Evolutionary conservation across 2,329 filamentous ascomycete genomes (phyloP).

Genomic region (Colletotrichum filicis): DNA sequence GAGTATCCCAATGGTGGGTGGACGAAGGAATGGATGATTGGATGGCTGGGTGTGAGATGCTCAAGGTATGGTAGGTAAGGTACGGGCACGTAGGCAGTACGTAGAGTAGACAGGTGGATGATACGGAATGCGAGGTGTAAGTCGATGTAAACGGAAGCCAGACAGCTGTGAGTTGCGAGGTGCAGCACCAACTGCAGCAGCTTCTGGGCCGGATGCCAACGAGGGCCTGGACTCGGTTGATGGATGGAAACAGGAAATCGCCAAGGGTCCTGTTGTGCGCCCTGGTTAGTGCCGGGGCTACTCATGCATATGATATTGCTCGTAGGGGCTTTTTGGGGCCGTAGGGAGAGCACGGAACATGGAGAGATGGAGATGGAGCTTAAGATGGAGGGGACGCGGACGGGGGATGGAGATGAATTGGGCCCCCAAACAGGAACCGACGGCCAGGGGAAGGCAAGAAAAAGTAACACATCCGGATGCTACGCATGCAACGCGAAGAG

Average conservation of each 20-base stretch:
- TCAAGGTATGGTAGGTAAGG: not conserved
- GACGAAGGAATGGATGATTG: not conserved
- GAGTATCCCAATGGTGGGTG: not conserved
- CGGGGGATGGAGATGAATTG: constrained; percentile 24
- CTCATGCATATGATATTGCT: constrained; percentile 28
- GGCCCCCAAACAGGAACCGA: constrained; percentile 25
- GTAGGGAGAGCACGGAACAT: constrained; percentile 24
- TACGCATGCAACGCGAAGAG: constrained; percentile 2
- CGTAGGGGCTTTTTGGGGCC: constrained; percentile 4
- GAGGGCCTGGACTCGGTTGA: constrained; percentile 21
- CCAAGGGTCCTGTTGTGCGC: constrained; percentile 31
- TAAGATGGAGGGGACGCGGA: constrained; percentile 21
- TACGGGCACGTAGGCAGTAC: too few relatives aligned
- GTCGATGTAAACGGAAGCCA: constrained; percentile 11
- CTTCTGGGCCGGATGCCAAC: constrained; percentile 22
- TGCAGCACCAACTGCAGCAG: not conserved
- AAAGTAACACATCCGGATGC: not conserved
- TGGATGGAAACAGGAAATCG: constrained; percentile 17
- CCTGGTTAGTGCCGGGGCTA: constrained; percentile 30
- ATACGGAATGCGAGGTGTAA: not conserved
- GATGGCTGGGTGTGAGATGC: not conserved
- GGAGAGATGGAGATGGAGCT: constrained; percentile 16
- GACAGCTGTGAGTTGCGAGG: not conserved
- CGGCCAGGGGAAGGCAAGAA: constrained; percentile 3
- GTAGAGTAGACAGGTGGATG: not conserved